phyloP scores from a whole-genome alignment of 768 basidiomycete genomes.

The Hortiboletus flavorubellus region DNA sequence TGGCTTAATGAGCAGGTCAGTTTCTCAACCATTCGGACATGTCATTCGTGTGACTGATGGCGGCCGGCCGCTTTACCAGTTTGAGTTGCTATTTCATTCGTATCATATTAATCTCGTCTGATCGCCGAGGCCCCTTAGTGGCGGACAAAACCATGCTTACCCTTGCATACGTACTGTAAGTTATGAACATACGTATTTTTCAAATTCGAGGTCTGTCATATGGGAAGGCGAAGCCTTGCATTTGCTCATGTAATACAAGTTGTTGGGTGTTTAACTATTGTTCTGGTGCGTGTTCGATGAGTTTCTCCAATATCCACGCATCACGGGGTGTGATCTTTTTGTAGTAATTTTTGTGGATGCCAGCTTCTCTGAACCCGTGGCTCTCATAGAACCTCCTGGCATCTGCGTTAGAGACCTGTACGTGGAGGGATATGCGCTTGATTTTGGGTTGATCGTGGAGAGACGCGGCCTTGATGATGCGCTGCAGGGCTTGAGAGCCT shows the following conservation, averaged over 20 bases:
- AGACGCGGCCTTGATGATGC: conserved; percentile 61
- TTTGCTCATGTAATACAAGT: conserved; percentile 26
- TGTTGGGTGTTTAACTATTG: conserved; percentile 23
- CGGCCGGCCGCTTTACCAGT: conserved; percentile 12
- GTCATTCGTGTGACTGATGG: conserved; percentile 20
- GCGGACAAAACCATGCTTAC: conserved; percentile 18
- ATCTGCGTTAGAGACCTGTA: conserved; percentile 75
- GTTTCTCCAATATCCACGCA: conserved; percentile 83
- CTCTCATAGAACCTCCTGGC: conserved; percentile 83
- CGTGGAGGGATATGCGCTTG: conserved; percentile 75
- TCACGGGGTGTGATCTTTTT: conserved; percentile 82
- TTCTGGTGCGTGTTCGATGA: conserved; percentile 33
- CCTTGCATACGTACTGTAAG: conserved; percentile 29
- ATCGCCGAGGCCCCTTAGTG: conserved; percentile 15
- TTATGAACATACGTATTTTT: conserved; percentile 26
- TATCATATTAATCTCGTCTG: conserved; percentile 24
- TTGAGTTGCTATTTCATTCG: conserved; percentile 22
- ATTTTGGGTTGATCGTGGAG: conserved; percentile 59
- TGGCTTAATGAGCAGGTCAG: conserved; percentile 13
- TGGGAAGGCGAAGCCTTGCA: conserved; percentile 1
- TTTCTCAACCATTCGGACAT: conserved; percentile 1
- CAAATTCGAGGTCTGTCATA: conserved; percentile 10
- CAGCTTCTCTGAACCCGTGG: conserved; percentile 73
- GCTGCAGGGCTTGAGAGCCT: conserved; percentile 69
- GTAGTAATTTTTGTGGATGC: conserved; percentile 74